Conservation (phyloP, 495 filamentous ascomycete species). For the Aspergillus ellipticus region DNA sequence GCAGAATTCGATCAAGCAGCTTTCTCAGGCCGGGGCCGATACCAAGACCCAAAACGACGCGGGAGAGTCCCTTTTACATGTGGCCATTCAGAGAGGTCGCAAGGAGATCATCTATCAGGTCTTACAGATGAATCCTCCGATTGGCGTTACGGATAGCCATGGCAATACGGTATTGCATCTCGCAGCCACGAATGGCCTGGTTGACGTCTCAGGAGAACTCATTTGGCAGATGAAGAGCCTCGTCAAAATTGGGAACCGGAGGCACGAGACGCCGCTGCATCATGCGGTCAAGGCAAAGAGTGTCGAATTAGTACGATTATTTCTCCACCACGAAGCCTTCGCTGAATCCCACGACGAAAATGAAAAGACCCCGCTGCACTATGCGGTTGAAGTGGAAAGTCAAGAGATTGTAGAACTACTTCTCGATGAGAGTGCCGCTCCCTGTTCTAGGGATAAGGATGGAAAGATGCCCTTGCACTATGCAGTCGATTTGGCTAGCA, state of each 20-base stretch:
- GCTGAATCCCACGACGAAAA: not conserved
- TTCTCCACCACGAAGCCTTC: not conserved
- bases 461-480: not conserved
- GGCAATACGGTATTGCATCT: conserved; percentile 4
- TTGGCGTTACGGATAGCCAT: not conserved
- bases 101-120: not conserved
- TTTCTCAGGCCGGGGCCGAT: too few species aligned
- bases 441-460: not conserved
- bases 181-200: not conserved
- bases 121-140: not conserved
- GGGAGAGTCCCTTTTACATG: too few species aligned
- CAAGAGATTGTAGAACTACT: not conserved
- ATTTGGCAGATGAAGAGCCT: not conserved
- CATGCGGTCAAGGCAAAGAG: not conserved
- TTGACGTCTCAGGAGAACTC: not conserved
- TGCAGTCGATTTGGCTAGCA: not conserved
- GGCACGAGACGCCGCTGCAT: not conserved
- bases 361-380: not conserved
- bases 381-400: not conserved
- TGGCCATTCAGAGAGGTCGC: not conserved
- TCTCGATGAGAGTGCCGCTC: not conserved
- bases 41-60: too few species aligned
- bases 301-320: not conserved
- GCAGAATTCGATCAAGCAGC: not conserved
- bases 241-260: not conserved